Evolutionary conservation across 345 rosid genomes (phyloP), one percentile per base, ranked within the genome.

Genomic region (Jatropha curcas): DNA sequence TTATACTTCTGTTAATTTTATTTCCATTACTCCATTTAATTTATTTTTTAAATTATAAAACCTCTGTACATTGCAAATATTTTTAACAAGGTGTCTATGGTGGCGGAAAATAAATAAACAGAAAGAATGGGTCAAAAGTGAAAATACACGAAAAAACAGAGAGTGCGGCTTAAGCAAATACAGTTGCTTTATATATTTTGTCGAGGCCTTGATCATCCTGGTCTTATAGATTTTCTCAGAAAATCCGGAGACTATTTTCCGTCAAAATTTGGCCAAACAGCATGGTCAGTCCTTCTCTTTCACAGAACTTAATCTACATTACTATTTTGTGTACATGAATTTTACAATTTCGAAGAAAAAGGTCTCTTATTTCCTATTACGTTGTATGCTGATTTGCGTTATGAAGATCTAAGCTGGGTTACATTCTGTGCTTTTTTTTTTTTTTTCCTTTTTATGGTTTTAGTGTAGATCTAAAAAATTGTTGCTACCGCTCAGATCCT

Each of bases 201-300:
- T 34, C 17, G 30, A 20, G 13, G 13, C 67, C 24, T 62, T 10
- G 48, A 4, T 62, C 43, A 17, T 19, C 25, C 33, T 56, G 31
- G 20, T 30, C 25, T 62, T 62, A 35, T 50, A 35, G 22, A 30
- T 59, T 59, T 62, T 62, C 48, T 22, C 28, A 9, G 25, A 20
- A 67, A 24, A 33, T 43, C 35, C 20, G 25, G 16, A 6, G 45
- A 45, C 64, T 25, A 58, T 43, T 70, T 68, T 28, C 43, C 41
- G 28, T 28, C 56, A 43, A 70, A 59, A 10, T 70, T 45, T 41
- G 39, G 66, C 74, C 74, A 70, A 70, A 70, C 74, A 59, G 5
- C 56, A 70, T 68, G 72, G 72, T 68, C 24, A n/a, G 61, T 24
- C 9, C 3, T 1, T 48, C 41, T 22, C 28, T 22, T 45, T 16